A percentile compares a stretch with the other conserved stretches of the same genome.
These are phyloP conservation scores for Schrenkiella parvula DNA, from an alignment of 345 rosid genomes.

Conservation along the genomic window DNA sequence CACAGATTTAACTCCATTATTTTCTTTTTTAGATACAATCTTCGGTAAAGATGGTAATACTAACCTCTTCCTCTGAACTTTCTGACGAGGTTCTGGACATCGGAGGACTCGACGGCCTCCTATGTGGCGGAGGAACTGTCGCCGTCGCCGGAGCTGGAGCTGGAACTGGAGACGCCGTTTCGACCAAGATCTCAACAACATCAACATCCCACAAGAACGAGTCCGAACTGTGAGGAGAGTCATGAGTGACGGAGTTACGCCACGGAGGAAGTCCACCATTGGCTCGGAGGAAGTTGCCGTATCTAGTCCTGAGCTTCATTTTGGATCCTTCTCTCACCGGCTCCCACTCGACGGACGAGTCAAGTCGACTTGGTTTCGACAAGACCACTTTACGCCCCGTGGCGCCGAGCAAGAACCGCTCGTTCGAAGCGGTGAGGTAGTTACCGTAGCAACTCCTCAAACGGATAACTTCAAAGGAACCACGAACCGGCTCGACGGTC, in stretches of 20 bases:
- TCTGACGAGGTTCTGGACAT: conserved; percentile 29
- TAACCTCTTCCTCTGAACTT: conserved; percentile 53
- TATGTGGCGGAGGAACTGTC: conserved; percentile 36
- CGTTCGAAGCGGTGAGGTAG: conserved; percentile 76
- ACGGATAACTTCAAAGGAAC: conserved; percentile 47
- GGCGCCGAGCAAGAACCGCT: conserved; percentile 73
- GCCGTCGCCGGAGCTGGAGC: background rate
- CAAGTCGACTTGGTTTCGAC: conserved; percentile 46
- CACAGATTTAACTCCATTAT: too few relatives aligned
- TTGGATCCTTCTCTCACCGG: conserved; percentile 49
- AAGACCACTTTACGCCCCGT: conserved; percentile 67
- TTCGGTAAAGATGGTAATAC: too few relatives aligned
- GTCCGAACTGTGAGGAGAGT: conserved; percentile 48
- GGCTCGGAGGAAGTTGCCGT: conserved; percentile 66
- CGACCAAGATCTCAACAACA: conserved; percentile 44
- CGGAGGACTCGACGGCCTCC: conserved; percentile 40
- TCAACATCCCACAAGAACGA: conserved; percentile 77
- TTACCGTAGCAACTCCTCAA: conserved; percentile 57
- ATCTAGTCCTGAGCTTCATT: conserved; percentile 54
- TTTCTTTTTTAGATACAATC: too few relatives aligned
- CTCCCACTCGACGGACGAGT: conserved; percentile 70
- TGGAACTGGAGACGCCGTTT: background rate
- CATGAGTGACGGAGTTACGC: conserved; percentile 81
- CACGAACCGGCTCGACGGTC: conserved; percentile 63
- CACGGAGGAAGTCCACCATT: conserved; percentile 80